phyloP scores from a whole-genome alignment of 2,329 filamentous ascomycete genomes.

The Gliomastix tumulicola region DNA sequence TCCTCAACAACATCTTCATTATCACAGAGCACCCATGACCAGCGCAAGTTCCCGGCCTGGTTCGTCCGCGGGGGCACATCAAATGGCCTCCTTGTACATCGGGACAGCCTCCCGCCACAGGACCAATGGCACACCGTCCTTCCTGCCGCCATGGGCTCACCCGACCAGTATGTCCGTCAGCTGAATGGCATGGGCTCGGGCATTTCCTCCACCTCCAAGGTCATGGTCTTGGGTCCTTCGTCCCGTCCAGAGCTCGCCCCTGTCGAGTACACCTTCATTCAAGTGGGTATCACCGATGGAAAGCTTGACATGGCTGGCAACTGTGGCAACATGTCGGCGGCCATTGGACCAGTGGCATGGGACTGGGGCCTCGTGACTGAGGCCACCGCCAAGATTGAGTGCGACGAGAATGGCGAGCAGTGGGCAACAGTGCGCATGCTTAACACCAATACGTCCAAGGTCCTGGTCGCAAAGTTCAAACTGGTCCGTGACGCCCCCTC shows the following conservation, averaged over 20 bases:
- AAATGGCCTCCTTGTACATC: slow-evolving; percentile 49
- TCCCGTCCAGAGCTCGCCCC: slow-evolving; percentile 36
- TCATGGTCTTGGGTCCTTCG: slow-evolving; percentile 52
- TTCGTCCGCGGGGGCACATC: slow-evolving; percentile 60
- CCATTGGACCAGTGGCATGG: slow-evolving; percentile 49
- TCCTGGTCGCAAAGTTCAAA: slow-evolving; percentile 30
- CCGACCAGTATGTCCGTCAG: background rate
- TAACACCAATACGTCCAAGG: slow-evolving; percentile 66
- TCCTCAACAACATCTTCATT: slow-evolving; percentile 1
- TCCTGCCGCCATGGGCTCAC: slow-evolving; percentile 1
- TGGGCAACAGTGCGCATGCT: slow-evolving; percentile 48
- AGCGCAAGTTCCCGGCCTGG: slow-evolving; percentile 26
- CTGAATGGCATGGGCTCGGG: slow-evolving; percentile 53
- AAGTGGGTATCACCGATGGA: slow-evolving; percentile 55
- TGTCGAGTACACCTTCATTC: slow-evolving; percentile 66
- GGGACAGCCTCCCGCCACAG: slow-evolving; percentile 24
- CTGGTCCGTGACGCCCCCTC: slow-evolving; percentile 12
- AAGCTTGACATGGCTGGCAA: slow-evolving; percentile 62
- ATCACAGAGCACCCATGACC: slow-evolving; percentile 3
- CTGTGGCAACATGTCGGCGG: slow-evolving; percentile 68
- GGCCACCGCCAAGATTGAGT: slow-evolving; percentile 6
- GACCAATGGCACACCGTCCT: slow-evolving; percentile 27
- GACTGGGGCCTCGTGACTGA: slow-evolving; percentile 18
- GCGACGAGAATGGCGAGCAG: slow-evolving; percentile 14
- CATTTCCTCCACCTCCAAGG: slow-evolving; percentile 59